Evolutionary conservation across 2,329 filamentous ascomycete genomes (phyloP).

Genomic region (Aureobasidium sp.): DNA sequence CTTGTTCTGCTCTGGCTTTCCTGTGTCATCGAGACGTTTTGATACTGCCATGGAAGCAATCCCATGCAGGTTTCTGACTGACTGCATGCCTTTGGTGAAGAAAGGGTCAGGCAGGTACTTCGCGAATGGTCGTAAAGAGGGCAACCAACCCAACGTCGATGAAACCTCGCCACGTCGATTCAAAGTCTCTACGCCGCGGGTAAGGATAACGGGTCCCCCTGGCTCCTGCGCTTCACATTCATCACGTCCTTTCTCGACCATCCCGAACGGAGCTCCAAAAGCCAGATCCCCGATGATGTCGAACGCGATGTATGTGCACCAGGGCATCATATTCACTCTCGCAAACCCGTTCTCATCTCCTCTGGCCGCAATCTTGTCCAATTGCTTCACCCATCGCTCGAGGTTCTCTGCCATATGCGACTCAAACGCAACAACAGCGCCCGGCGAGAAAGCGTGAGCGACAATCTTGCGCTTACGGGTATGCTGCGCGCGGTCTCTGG

Average conservation of each 20-base stretch:
- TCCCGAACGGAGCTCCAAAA: constrained; percentile 22
- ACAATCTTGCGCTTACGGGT: constrained; percentile 29
- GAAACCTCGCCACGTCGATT: constrained; percentile 19
- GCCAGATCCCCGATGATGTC: constrained; percentile 20
- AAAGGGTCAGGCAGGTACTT: constrained; percentile 20
- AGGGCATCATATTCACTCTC: constrained; percentile 19
- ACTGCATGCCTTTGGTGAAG: constrained; percentile 19
- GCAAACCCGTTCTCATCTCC: constrained; percentile 14
- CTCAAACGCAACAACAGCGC: constrained; percentile 26
- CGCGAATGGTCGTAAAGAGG: constrained; percentile 15
- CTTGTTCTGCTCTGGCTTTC: constrained; percentile 5
- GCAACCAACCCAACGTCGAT: constrained; percentile 13
- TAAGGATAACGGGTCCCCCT: constrained; percentile 17
- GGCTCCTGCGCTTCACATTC: constrained; percentile 15
- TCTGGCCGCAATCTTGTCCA: constrained; percentile 16
- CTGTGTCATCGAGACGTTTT: constrained; percentile 18
- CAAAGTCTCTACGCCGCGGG: constrained; percentile 17
- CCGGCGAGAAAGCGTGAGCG: constrained; percentile 27
- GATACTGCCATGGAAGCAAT: constrained; percentile 24
- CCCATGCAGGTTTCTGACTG: constrained; percentile 17
- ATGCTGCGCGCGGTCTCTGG: constrained; percentile 26
- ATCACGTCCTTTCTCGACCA: constrained; percentile 19
- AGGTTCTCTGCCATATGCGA: constrained; percentile 24
- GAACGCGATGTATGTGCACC: constrained; percentile 21
- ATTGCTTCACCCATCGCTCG: constrained; percentile 16